These are phyloP conservation scores for Vigna nakashimae DNA, from an alignment of 306 rosid species.

Conservation along the genomic window DNA sequence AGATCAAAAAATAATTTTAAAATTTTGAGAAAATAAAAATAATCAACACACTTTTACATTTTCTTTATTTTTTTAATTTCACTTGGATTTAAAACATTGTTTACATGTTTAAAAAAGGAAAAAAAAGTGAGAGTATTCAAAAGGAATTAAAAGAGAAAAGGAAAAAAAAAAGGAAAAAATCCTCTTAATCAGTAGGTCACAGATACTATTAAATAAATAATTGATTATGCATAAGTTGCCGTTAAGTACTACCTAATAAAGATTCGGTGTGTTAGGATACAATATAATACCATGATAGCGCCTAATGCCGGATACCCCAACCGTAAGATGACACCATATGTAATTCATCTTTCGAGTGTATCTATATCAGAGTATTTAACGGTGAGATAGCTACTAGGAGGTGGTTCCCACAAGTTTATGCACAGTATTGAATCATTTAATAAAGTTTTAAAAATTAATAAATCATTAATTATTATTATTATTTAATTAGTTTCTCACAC, in stretches of 20 bases:
- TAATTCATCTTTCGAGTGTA: not conserved
- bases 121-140: not conserved
- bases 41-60: too few species aligned
- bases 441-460: not conserved
- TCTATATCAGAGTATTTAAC: not conserved
- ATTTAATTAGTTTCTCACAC: slow-evolving; percentile 28
- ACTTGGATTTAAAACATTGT: not conserved
- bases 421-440: slow-evolving; percentile 19
- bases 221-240: slow-evolving; percentile 40
- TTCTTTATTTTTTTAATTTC: not conserved
- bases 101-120: not conserved
- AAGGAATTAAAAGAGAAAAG: not conserved
- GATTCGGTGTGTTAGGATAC: slow-evolving; percentile 15
- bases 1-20: too few species aligned
- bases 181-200: slow-evolving; percentile 35
- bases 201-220: slow-evolving; percentile 1
- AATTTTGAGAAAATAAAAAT: too few species aligned
- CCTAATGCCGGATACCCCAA: not conserved
- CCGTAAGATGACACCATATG: not conserved
- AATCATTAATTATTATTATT: not conserved
- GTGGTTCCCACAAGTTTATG: slow-evolving; percentile 1
- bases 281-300: slow-evolving; percentile 6
- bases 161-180: not conserved
- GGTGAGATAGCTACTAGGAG: slow-evolving; percentile 24
- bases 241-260: not conserved